Evolutionary conservation across 441 rosid species (phyloP).

Genomic region (Corymbia citriodora): DNA sequence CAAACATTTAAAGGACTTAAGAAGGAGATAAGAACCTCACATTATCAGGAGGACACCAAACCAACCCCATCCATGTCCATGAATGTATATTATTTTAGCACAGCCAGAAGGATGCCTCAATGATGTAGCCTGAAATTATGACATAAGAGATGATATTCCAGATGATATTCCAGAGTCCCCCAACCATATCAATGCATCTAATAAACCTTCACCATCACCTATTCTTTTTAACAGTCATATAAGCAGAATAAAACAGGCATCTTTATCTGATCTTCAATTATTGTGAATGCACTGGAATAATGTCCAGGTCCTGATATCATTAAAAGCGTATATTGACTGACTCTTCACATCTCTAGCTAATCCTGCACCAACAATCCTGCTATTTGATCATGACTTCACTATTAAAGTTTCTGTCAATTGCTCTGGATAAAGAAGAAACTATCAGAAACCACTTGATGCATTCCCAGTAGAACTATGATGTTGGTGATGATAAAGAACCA

Average conservation of each 20-base stretch:
- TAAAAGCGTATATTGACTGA: not conserved
- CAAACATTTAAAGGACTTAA: not conserved
- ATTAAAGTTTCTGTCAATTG: not conserved
- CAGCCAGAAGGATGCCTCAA: slow-evolving; percentile 93
- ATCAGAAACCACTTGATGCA: not conserved
- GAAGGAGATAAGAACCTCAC: slow-evolving; percentile 31
- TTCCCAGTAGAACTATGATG: not conserved
- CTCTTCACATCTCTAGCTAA: not conserved
- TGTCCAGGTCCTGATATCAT: not conserved
- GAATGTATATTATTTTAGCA: slow-evolving; percentile 45
- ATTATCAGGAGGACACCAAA: slow-evolving; percentile 51
- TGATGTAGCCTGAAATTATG: slow-evolving; percentile 49
- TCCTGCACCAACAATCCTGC: not conserved
- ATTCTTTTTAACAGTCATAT: not conserved
- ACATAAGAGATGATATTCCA: not conserved
- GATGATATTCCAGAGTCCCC: slow-evolving; percentile 5
- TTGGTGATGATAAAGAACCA: not conserved
- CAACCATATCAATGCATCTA: not conserved
- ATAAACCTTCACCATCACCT: not conserved
- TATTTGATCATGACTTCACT: not conserved
- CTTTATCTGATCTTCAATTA: not conserved
- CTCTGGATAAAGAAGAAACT: not conserved
- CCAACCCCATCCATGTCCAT: slow-evolving; percentile 81
- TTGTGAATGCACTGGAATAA: not conserved
- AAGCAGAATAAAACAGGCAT: not conserved